Evolutionary conservation across 1,284 basidiomycete species (phyloP).

Genomic region (Rhodotorula sp.): DNA sequence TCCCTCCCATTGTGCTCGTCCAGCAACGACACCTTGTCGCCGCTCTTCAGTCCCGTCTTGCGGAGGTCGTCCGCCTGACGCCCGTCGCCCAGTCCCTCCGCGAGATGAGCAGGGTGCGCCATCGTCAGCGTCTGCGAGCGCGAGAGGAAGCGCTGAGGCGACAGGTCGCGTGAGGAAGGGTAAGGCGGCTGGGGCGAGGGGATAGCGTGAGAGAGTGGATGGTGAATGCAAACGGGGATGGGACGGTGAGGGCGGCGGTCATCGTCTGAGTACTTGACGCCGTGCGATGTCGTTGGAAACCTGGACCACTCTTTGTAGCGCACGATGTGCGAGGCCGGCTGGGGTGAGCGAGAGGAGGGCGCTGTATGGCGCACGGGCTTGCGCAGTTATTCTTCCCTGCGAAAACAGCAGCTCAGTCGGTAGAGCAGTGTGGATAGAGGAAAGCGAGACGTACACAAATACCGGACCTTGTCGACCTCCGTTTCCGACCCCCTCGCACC

Average conservation of each 20-base stretch:
- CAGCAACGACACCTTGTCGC: not conserved
- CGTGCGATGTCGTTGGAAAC: too few relatives aligned
- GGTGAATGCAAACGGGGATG: not conserved
- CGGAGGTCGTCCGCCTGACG: not conserved
- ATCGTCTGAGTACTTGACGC: too few relatives aligned
- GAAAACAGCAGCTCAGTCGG: not conserved
- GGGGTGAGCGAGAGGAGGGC: too few relatives aligned
- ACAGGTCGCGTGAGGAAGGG: not conserved
- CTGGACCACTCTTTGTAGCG: too few relatives aligned
- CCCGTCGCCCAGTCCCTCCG: not conserved
- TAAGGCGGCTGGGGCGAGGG: not conserved
- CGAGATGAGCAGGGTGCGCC: conserved; percentile 6
- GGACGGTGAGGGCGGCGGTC: not conserved
- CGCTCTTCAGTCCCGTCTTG: not conserved
- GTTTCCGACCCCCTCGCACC: not conserved
- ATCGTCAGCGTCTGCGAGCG: conserved; percentile 6
- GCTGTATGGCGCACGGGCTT: not conserved
- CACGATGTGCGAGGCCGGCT: too few relatives aligned
- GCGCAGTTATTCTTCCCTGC: not conserved
- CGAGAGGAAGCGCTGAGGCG: not conserved
- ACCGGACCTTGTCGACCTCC: conserved; percentile 1
- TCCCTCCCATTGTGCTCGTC: not conserved
- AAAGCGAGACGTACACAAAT: not conserved
- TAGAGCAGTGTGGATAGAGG: not conserved
- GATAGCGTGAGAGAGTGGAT: not conserved